A percentile compares a stretch with the other conserved stretches of the same genome.
These are phyloP conservation scores for Coniochaeta prunicola DNA, from an alignment of 2,329 filamentous ascomycete genomes.

Conservation along the genomic window DNA sequence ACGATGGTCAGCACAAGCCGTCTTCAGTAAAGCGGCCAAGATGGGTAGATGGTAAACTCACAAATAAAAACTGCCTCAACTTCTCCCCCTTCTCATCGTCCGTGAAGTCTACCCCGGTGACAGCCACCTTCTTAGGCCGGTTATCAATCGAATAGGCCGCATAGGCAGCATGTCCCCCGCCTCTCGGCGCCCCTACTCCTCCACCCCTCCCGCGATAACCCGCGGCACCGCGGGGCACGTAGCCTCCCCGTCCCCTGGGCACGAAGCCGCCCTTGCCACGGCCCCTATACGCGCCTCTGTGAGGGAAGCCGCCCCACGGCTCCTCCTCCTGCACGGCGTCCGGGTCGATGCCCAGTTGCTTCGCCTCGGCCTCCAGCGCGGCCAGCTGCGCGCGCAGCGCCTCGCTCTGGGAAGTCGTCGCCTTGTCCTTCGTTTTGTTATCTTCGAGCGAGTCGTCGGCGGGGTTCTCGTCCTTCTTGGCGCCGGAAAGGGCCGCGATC, in stretches of 20 bases:
- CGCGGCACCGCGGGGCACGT: constrained; percentile 7
- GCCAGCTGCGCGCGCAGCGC: constrained; percentile 65
- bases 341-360: constrained; percentile 60
- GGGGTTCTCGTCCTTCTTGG: constrained; percentile 14
- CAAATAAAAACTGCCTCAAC: constrained; percentile 64
- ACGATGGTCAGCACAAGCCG: constrained; percentile 13
- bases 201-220: constrained; percentile 20
- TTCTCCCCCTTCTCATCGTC: constrained; percentile 57
- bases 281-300: constrained; percentile 1
- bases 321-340: constrained; percentile 34
- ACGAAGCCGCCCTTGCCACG: neutral
- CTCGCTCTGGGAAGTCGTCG: constrained; percentile 44
- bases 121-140: constrained; percentile 59
- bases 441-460: neutral
- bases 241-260: constrained; percentile 18
- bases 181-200: constrained; percentile 6
- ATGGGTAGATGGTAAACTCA: constrained; percentile 34
- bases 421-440: constrained; percentile 17
- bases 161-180: constrained; percentile 37
- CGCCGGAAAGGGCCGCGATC: constrained; percentile 37
- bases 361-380: constrained; percentile 66
- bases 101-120: constrained; percentile 59
- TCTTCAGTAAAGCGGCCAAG: neutral
- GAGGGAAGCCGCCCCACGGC: constrained; percentile 13
- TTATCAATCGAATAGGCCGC: constrained; percentile 67